phyloP scores from a whole-genome alignment of 331 rosid species.

The Rosa hybrid region DNA sequence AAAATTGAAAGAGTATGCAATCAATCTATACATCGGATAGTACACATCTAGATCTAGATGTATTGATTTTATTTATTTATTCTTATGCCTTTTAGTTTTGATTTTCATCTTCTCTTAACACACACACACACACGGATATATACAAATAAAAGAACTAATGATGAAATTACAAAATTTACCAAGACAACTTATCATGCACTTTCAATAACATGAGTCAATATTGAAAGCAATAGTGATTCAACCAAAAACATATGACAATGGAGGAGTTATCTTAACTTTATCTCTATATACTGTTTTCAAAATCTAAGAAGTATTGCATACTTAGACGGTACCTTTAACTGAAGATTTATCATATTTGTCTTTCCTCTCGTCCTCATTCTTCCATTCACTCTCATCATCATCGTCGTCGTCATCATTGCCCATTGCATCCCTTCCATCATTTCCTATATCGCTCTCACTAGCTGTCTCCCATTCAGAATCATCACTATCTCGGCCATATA shows the following conservation, averaged over 20 bases:
- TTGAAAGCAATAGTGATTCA: background rate
- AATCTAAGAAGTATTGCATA: background rate
- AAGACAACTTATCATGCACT: background rate
- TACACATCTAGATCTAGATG: background rate
- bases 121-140: background rate
- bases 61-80: background rate
- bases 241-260: background rate
- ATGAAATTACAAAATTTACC: background rate
- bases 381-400: slow-evolving; percentile 70
- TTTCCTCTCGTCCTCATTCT: slow-evolving; percentile 69
- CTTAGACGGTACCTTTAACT: slow-evolving; percentile 54
- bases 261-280: background rate
- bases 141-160: background rate
- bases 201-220: background rate
- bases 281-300: background rate
- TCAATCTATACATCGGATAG: background rate
- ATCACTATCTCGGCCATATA: slow-evolving; percentile 81
- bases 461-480: slow-evolving; percentile 99
- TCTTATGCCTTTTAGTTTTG: background rate
- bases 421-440: slow-evolving; percentile 85
- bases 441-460: slow-evolving; percentile 95
- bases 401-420: slow-evolving; percentile 63
- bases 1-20: background rate
- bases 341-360: slow-evolving; percentile 70
- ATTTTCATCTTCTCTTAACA: background rate